Conservation (phyloP, 2,329 filamentous ascomycete genomes). For the Fusarium domesticum region DNA sequence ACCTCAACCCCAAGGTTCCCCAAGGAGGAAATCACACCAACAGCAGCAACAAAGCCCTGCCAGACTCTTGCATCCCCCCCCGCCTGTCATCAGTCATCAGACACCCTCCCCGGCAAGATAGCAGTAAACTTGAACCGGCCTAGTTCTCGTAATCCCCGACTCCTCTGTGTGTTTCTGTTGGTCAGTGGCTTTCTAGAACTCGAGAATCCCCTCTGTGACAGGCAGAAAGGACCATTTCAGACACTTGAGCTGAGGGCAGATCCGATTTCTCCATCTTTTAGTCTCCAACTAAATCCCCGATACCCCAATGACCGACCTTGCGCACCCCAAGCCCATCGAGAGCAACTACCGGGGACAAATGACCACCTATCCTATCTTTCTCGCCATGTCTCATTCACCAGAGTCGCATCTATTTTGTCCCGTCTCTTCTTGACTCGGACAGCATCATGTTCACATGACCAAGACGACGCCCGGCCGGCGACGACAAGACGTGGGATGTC, state of each 20-base stretch:
- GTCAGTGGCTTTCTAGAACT: slow-evolving; percentile 12
- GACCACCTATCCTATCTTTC: slow-evolving; percentile 27
- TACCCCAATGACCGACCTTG: slow-evolving; percentile 18
- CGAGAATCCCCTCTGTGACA: slow-evolving; percentile 12
- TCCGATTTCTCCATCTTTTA: slow-evolving; percentile 12
- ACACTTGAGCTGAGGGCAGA: slow-evolving; percentile 4
- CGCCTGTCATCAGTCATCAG: slow-evolving; percentile 22
- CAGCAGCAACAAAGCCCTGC: background rate
- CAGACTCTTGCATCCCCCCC: background rate
- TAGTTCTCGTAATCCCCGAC: slow-evolving; percentile 5
- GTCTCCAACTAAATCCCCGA: slow-evolving; percentile 10
- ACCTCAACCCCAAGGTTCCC: background rate
- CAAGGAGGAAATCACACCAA: too few relatives aligned
- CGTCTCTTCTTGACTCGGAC: background rate
- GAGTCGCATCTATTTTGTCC: background rate
- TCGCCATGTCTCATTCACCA: slow-evolving; percentile 19
- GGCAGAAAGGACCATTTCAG: slow-evolving; percentile 16
- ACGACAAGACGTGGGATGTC: slow-evolving; percentile 24
- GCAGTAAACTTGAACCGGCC: slow-evolving; percentile 12
- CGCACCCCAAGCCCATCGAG: too few relatives aligned
- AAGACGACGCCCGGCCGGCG: slow-evolving; percentile 15
- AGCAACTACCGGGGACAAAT: slow-evolving; percentile 16
- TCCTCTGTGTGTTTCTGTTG: slow-evolving; percentile 13
- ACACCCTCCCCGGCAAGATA: slow-evolving; percentile 4
- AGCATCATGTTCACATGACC: background rate